Conservation (phyloP, 2,329 filamentous ascomycete species). For the Orbilia blumenaviensis region DNA sequence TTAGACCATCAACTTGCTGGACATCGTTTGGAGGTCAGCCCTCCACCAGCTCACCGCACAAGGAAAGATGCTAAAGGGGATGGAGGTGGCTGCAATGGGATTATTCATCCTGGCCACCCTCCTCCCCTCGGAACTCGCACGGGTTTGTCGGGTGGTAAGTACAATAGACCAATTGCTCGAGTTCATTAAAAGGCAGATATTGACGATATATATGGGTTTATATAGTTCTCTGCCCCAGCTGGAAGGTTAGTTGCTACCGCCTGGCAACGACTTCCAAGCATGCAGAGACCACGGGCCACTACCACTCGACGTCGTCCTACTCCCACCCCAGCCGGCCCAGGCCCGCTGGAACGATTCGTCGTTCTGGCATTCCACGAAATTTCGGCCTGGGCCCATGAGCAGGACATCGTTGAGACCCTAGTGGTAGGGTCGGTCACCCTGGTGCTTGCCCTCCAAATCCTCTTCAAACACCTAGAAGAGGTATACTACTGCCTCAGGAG, state of each 20-base stretch:
- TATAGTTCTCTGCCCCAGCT: neutral
- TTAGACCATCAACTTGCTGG: neutral
- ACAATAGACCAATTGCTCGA: too few relatives aligned
- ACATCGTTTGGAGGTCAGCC: neutral
- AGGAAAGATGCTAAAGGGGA: neutral
- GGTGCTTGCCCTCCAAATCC: neutral
- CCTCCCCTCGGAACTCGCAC: neutral
- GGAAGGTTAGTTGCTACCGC: neutral
- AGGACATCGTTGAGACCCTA: neutral
- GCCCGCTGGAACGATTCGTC: neutral
- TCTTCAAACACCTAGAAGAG: neutral
- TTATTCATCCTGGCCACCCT: neutral
- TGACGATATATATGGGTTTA: neutral
- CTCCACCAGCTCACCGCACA: neutral
- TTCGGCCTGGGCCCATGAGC: neutral
- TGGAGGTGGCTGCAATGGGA: neutral
- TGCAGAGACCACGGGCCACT: neutral
- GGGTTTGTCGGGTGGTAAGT: constrained; percentile 2
- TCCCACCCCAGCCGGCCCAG: neutral
- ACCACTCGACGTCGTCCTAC: neutral
- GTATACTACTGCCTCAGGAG: neutral
- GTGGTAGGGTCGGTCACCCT: neutral
- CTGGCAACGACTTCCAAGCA: neutral
- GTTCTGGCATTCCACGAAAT: neutral
- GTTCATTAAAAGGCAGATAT: too few relatives aligned